phyloP scores from a whole-genome alignment of 202 grass and related monocot species.

The Carex arenaria region DNA sequence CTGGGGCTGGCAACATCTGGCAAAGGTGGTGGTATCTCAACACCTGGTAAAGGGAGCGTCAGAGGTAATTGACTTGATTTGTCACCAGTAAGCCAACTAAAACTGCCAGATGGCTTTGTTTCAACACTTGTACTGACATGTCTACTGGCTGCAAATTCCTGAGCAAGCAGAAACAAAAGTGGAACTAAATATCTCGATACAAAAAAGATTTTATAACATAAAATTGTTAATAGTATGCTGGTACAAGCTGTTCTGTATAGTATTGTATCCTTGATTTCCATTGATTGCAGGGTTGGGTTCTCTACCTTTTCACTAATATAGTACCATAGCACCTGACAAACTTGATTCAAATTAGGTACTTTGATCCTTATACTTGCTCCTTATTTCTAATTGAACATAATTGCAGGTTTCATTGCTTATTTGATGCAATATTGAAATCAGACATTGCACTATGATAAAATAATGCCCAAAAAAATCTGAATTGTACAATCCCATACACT shows the following conservation, averaged over 20 bases:
- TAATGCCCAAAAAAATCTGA: neutral
- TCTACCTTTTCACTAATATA: neutral
- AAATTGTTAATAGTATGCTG: neutral
- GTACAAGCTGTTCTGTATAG: neutral
- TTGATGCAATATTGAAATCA: neutral
- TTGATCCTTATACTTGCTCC: neutral
- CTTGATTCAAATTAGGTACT: neutral
- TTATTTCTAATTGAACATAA: neutral
- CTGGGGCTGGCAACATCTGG: constrained; percentile 49
- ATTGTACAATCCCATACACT: neutral
- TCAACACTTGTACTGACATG: constrained; percentile 64
- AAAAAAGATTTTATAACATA: neutral
- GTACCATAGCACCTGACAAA: neutral
- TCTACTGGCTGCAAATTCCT: constrained; percentile 55
- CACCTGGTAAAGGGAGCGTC: constrained; percentile 50
- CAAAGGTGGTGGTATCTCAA: constrained; percentile 50
- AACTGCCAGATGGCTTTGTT: constrained; percentile 46
- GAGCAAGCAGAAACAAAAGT: constrained; percentile 7
- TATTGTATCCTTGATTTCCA: neutral
- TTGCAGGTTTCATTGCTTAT: neutral
- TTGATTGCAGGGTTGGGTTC: neutral
- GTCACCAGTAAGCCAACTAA: constrained; percentile 63
- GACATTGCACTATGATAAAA: neutral
- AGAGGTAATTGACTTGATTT: constrained; percentile 49
- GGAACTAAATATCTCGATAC: neutral